Evolutionary conservation across 345 rosid species (phyloP).

Genomic region (Alliaria petiolata): DNA sequence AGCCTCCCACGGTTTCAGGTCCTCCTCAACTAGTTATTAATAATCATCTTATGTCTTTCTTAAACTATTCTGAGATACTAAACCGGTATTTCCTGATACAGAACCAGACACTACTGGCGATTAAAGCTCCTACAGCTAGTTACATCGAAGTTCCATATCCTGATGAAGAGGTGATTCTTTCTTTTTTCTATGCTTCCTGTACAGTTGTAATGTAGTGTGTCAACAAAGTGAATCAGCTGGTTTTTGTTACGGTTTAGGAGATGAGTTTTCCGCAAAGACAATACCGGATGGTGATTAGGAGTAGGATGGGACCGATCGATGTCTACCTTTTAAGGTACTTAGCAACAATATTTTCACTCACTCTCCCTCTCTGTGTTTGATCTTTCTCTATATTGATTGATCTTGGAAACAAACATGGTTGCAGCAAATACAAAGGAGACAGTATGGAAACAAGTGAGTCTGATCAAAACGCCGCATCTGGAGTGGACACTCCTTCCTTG

Average conservation of each 20-base stretch:
- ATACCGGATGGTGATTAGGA: conserved; percentile 62
- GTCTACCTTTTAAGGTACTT: conserved; percentile 59
- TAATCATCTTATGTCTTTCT: neutral
- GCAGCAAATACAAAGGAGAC: conserved; percentile 48
- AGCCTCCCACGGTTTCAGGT: conserved; percentile 65
- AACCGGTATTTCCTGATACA: conserved; percentile 29
- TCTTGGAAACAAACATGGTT: conserved; percentile 22
- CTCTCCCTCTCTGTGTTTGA: neutral
- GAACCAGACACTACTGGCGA: conserved; percentile 58
- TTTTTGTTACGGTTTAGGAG: conserved; percentile 38
- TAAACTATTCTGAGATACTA: neutral
- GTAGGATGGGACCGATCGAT: conserved; percentile 63
- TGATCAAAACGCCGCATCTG: conserved; percentile 6
- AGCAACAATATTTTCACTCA: neutral
- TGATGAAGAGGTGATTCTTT: conserved; percentile 46
- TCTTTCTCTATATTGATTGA: neutral
- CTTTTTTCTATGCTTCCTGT: neutral
- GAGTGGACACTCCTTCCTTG: conserved; percentile 41
- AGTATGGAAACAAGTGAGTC: conserved; percentile 32
- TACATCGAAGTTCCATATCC: conserved; percentile 77
- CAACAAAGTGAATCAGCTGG: neutral
- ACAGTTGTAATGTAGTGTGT: neutral
- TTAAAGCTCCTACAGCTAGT: conserved; percentile 72
- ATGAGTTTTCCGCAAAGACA: conserved; percentile 47
- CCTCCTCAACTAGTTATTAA: conserved; percentile 17